phyloP scores from a whole-genome alignment of 345 rosid species.

The Pistacia atlantica region DNA sequence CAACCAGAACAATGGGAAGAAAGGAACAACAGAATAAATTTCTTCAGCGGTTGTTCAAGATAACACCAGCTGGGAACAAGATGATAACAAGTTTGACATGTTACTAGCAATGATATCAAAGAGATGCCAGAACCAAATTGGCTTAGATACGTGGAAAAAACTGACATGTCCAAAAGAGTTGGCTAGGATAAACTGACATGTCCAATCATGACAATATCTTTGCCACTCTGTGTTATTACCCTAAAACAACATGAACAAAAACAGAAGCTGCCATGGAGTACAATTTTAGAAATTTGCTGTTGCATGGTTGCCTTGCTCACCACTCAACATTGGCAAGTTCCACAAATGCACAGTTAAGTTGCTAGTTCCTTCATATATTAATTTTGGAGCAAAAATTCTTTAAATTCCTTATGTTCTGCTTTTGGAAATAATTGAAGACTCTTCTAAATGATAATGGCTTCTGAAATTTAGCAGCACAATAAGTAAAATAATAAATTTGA shows the following conservation, averaged over 20 bases:
- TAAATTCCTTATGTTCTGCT: background rate
- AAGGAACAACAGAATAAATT: background rate
- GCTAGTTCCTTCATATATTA: background rate
- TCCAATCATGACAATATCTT: background rate
- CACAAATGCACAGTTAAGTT: background rate
- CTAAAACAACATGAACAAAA: background rate
- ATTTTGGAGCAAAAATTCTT: background rate
- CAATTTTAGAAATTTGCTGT: background rate
- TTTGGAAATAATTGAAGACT: background rate
- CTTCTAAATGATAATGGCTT: background rate
- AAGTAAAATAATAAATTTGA: background rate
- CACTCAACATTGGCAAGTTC: background rate
- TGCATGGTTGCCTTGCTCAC: background rate
- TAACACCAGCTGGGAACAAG: background rate
- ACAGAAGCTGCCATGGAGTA: background rate
- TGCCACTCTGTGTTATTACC: background rate
- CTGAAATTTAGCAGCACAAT: constrained; percentile 1
- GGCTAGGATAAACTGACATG: background rate
- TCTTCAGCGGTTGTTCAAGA: background rate
- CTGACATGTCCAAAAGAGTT: background rate
- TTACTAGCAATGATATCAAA: background rate
- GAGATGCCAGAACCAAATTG: background rate
- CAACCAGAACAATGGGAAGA: background rate
- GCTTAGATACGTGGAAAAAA: background rate
- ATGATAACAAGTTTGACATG: background rate